A percentile compares a stretch with the other conserved stretches of the same genome.
Conservation (phyloP, 73 alveolate species). For the Durusdinium trenchii region DNA sequence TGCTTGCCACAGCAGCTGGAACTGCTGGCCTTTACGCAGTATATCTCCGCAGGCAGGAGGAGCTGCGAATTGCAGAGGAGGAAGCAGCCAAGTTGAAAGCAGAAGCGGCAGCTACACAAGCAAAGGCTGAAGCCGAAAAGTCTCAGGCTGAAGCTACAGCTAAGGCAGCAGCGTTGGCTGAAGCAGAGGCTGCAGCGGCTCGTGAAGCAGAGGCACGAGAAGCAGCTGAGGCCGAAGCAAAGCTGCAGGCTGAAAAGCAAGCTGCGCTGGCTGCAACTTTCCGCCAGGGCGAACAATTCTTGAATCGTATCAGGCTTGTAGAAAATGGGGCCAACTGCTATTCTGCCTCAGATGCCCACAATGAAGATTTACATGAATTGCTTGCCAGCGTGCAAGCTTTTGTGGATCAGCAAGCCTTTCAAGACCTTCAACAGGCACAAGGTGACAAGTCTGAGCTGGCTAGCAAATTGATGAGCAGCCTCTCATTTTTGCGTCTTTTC, state of each 20-base stretch:
- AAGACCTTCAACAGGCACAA: conserved; percentile 20
- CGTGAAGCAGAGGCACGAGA: conserved; percentile 47
- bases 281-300: conserved; percentile 15
- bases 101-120: conserved; percentile 24
- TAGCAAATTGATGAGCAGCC: neutral
- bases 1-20: neutral
- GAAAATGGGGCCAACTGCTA: conserved; percentile 36
- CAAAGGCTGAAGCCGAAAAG: neutral
- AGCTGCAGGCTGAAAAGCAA: neutral
- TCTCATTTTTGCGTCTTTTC: conserved; percentile 12
- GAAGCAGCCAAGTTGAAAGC: conserved; percentile 31
- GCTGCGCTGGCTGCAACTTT: conserved; percentile 18
- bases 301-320: neutral
- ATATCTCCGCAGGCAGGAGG: neutral
- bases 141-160: neutral
- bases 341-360: conserved; percentile 26
- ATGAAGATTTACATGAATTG: conserved; percentile 26
- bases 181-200: conserved; percentile 39
- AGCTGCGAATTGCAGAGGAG: neutral
- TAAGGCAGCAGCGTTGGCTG: conserved; percentile 6
- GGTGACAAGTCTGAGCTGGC: conserved; percentile 56
- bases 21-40: neutral
- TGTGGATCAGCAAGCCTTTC: conserved; percentile 19
- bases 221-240: conserved; percentile 49
- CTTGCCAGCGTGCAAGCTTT: conserved; percentile 28